phyloP scores from a whole-genome alignment of 1,284 basidiomycete genomes.

The Sporisorium iseilematis-ciliati region DNA sequence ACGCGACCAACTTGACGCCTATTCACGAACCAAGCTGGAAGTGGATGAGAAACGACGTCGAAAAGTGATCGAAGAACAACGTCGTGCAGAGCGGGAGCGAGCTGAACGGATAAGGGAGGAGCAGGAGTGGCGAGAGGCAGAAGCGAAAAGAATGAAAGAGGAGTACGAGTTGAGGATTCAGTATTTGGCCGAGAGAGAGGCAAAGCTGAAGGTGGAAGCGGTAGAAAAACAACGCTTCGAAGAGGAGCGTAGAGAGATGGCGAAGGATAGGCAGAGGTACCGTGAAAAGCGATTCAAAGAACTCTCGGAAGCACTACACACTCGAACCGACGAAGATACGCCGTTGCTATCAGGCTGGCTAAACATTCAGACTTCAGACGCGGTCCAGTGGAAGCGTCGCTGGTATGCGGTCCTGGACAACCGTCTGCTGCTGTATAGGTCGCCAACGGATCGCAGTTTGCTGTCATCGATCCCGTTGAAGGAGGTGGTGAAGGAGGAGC shows the following conservation, averaged over 20 bases:
- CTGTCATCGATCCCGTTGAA: constrained; percentile 7
- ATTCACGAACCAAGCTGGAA: constrained; percentile 37
- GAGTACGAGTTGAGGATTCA: constrained; percentile 32
- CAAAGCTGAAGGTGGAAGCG: constrained; percentile 20
- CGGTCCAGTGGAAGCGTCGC: constrained; percentile 21
- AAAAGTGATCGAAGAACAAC: constrained; percentile 23
- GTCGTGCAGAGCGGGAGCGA: constrained; percentile 8
- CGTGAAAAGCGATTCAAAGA: constrained; percentile 6
- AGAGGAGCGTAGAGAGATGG: constrained; percentile 4
- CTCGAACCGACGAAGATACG: background rate
- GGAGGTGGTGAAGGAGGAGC: constrained; percentile 3
- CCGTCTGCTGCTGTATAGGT: constrained; percentile 10
- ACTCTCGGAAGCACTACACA: background rate
- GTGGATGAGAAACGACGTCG: constrained; percentile 25
- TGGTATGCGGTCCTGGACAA: constrained; percentile 16
- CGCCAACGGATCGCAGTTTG: constrained; percentile 10
- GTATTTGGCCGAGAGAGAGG: constrained; percentile 15
- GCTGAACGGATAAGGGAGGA: constrained; percentile 21
- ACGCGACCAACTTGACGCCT: constrained; percentile 35
- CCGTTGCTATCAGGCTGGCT: constrained; percentile 23
- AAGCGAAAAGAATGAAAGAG: constrained; percentile 22
- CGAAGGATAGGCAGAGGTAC: constrained; percentile 1
- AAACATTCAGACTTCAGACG: constrained; percentile 19
- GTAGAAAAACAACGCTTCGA: constrained; percentile 15
- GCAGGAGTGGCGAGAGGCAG: constrained; percentile 22